Base-by-base conservation (phyloP, 2,329 filamentous ascomycete genomes). In the Fusarium nisikadoi region DNA sequence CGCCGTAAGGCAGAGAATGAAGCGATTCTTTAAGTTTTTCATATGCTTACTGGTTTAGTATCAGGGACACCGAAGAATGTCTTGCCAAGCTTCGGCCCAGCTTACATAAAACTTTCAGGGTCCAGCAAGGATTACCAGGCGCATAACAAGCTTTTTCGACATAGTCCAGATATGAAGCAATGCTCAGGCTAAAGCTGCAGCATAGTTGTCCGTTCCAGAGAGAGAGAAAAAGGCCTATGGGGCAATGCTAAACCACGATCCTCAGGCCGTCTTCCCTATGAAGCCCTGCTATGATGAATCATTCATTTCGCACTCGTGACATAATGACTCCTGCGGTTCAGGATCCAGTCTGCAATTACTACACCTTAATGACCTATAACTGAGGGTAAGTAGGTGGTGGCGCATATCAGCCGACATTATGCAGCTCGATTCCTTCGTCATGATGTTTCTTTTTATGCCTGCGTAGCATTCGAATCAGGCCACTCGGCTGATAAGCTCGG, bases 101-200 rank as follows among this genome's bases (percentile, higher is more conserved):
- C 57, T 64, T 35, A 68, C 39, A 41, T 64, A 68, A 57, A 33
- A n/a, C 16, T 52, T 47, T 55, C 38, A 52, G 50, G 64, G 64
- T 57, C 35, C 49, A 42, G 27, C 55, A 64, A 57, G 39, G 23
- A 64, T 56, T 16, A 25, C 20, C 23, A 27, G 29, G 17, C 25
- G 23, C 23, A 25, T 31, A 13, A 33, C 14, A 20, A 33, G 25
- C 55, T 33, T 52, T 10, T 39, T 62, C 11, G 16, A 35, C 27
- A 31, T n/a, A 27, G 45, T 12, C 56, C 45, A 41, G 35, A 42
- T 27, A 41, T 31, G 41, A 25, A 31, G 54, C 29, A 29, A 31
- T 41, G 29, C 7, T 20, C 33, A 20, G 13, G 13, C 31, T 27
- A 42, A 27, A 50, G 35, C 23, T 49, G 27, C 23, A 50, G 41